Base-by-base conservation (phyloP, 75 land plant genomes). In the Cupressus sempervirens region DNA sequence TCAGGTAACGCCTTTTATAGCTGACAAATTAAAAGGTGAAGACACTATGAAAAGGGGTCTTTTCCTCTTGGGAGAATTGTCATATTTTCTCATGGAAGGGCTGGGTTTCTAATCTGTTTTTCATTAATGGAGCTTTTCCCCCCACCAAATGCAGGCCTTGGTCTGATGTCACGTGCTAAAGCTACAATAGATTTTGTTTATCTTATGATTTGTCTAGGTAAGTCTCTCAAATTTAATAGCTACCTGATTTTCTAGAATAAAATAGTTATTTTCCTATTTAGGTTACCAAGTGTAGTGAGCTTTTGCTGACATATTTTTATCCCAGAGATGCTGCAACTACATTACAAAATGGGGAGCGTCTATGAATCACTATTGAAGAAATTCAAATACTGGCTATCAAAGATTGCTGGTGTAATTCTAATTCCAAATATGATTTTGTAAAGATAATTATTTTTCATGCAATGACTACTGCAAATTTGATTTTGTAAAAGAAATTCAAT, bases 1-100 rank as follows among this genome's bases (percentile, higher is more conserved):
- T 83, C 94, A 73, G 92, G 94, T 93, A 84, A 88, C 30, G 0
- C 40, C 34, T 23, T 30, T 32, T 29, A 53, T 48, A n/a, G n/a
- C 30, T 45, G 81, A 45, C 45, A 45, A 26, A 79, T 43, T 18
- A 48, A 38, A 45, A 18, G 15, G 20, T 43, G 26, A 79, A 79
- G 32, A 45, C 46, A 11, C 13, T 45, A 26, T 79, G 81, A 4
- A 43, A 26, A 79, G 32, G 48, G 23, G 54, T 16, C 6, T 52
- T 12, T 53, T 53, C 26, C 35, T 53, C 12, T 7, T 30, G 30
- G 38, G 35, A 7, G 15, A 32, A 34, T 32, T 52, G 30, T 35
- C 62, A 46, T 46, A 38, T 82, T 13, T 52, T 18, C 20, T 38
- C 29, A 53, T 34, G 15, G 32, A 48, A 52, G 53, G 9, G 11